Percentiles rank a stretch among this genome's conserved stretches.
These are phyloP conservation scores for Geotrichum australiense DNA, from an alignment of 1,139 yeast species.

Conservation along the genomic window DNA sequence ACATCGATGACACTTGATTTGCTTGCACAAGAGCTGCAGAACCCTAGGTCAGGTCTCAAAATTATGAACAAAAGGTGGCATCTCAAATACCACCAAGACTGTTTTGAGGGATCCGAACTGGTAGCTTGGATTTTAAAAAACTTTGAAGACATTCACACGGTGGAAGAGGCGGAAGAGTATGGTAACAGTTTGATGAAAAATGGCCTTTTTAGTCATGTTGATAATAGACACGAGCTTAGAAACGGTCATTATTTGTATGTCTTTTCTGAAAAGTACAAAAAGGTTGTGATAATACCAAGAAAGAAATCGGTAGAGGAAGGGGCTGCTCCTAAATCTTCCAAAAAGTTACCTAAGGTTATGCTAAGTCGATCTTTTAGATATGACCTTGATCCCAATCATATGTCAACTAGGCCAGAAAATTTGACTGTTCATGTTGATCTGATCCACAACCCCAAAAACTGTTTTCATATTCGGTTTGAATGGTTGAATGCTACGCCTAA, in stretches of 20 bases:
- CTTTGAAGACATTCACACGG: conserved; percentile 65
- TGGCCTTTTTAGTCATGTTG: conserved; percentile 73
- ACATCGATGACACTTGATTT: conserved; percentile 37
- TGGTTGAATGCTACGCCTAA: conserved; percentile 90
- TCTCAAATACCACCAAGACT: conserved; percentile 64
- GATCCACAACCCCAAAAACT: conserved; percentile 90
- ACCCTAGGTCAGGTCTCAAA: conserved; percentile 48
- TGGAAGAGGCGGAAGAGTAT: conserved; percentile 74
- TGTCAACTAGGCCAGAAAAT: conserved; percentile 69
- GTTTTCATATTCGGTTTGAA: conserved; percentile 82
- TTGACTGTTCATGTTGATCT: conserved; percentile 82
- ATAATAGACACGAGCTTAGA: conserved; percentile 69
- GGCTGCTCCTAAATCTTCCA: background rate
- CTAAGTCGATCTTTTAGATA: conserved; percentile 56
- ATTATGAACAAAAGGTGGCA: conserved; percentile 88
- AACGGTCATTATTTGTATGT: conserved; percentile 93
- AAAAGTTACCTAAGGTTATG: conserved; percentile 34
- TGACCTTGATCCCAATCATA: conserved; percentile 67
- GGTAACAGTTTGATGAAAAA: conserved; percentile 74
- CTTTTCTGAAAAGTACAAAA: conserved; percentile 33
- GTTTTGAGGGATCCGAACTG: conserved; percentile 79
- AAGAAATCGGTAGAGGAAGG: background rate
- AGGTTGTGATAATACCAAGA: conserved; percentile 1
- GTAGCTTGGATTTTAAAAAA: conserved; percentile 78
- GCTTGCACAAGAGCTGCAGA: conserved; percentile 61